These are phyloP conservation scores for Boletus sp. DNA, from an alignment of 1,284 basidiomycete species.

Conservation along the genomic window DNA sequence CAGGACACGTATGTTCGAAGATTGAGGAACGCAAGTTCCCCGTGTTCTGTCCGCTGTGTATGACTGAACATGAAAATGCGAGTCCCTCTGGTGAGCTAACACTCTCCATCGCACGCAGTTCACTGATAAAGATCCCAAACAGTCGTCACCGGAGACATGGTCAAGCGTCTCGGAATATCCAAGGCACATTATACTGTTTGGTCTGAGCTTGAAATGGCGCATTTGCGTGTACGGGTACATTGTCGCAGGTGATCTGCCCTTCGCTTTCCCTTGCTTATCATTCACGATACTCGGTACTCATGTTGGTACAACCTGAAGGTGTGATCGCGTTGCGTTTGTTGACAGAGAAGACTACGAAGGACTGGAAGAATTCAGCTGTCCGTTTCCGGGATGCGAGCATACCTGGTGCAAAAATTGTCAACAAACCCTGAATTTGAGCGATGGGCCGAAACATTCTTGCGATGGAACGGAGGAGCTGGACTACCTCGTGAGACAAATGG, in stretches of 20 bases:
- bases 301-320: too few species aligned
- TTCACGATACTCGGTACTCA: background rate
- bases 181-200: slow-evolving; percentile 50
- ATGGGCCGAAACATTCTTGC: slow-evolving; percentile 53
- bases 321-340: slow-evolving; percentile 49
- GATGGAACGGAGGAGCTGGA: slow-evolving; percentile 58
- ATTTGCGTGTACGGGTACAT: slow-evolving; percentile 53
- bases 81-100: slow-evolving; percentile 45
- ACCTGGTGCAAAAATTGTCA: slow-evolving; percentile 61
- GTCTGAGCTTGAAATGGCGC: slow-evolving; percentile 55
- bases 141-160: slow-evolving; percentile 47
- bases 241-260: slow-evolving; percentile 31
- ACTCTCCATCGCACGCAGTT: background rate
- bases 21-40: slow-evolving; percentile 59
- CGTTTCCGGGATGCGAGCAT: slow-evolving; percentile 49
- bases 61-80: slow-evolving; percentile 35
- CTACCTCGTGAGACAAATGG: slow-evolving; percentile 50
- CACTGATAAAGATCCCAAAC: slow-evolving; percentile 7
- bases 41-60: slow-evolving; percentile 61
- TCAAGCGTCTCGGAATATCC: slow-evolving; percentile 51
- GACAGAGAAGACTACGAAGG: slow-evolving; percentile 52
- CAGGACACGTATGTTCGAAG: slow-evolving; percentile 49
- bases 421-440: slow-evolving; percentile 40
- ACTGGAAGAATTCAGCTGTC: slow-evolving; percentile 45
- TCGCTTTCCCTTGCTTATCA: too few species aligned